A percentile compares a stretch with the other conserved stretches of the same genome.
These are phyloP conservation scores for Agroathelia rolfsii DNA, from an alignment of 1,284 basidiomycete genomes.

Conservation along the genomic window DNA sequence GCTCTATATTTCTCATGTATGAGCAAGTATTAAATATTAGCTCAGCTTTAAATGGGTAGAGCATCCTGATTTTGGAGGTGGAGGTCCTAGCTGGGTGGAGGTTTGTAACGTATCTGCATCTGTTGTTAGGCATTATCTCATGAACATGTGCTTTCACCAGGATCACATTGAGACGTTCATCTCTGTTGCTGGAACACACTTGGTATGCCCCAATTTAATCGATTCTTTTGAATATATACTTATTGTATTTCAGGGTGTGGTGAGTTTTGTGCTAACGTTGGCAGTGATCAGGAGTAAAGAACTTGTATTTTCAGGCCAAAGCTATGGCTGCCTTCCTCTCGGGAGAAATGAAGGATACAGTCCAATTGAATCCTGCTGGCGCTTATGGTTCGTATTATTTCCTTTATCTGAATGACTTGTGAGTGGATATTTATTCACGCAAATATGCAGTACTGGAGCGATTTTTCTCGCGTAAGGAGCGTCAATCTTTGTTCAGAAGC, in stretches of 20 bases:
- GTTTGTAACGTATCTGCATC: constrained; percentile 27
- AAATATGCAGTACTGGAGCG: constrained; percentile 54
- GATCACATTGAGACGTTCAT: constrained; percentile 76
- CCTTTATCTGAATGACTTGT: not conserved
- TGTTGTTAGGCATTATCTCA: not conserved
- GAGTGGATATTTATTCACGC: not conserved
- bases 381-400: constrained; percentile 49
- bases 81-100: constrained; percentile 89
- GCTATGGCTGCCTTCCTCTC: constrained; percentile 94
- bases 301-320: constrained; percentile 51
- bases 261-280: constrained; percentile 28
- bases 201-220: constrained; percentile 36
- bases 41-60: constrained; percentile 94
- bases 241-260: constrained; percentile 47
- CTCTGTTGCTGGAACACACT: constrained; percentile 81
- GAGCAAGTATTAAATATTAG: not conserved
- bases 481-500: constrained; percentile 84
- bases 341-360: constrained; percentile 93
- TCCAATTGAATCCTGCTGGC: constrained; percentile 82
- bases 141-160: constrained; percentile 24
- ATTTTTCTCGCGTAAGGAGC: constrained; percentile 87
- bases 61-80: constrained; percentile 73
- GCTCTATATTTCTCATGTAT: not conserved
- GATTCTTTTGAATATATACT: constrained; percentile 2
- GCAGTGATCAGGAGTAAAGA: constrained; percentile 4